phyloP scores from a whole-genome alignment of 1,284 basidiomycete genomes.

The Leccinum fallax region DNA sequence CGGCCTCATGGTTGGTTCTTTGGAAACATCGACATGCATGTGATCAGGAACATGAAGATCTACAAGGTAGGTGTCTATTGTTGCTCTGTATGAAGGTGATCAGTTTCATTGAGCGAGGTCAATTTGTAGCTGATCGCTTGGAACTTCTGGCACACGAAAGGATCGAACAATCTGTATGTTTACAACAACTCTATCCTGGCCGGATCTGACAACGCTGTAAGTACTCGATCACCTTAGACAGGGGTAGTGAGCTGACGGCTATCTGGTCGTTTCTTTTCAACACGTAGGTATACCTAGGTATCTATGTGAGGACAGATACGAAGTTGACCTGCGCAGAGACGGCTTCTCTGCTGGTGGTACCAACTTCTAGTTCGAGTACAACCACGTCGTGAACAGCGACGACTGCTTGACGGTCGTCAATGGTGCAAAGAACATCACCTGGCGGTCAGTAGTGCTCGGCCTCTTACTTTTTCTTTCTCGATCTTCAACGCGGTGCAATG shows the following conservation, averaged over 20 bases:
- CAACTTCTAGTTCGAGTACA: slow-evolving; percentile 57
- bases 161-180: slow-evolving; percentile 50
- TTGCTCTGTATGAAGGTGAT: not conserved
- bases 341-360: slow-evolving; percentile 46
- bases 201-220: slow-evolving; percentile 40
- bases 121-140: slow-evolving; percentile 52
- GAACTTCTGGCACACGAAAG: slow-evolving; percentile 53
- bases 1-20: too few relatives aligned
- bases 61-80: slow-evolving; percentile 48
- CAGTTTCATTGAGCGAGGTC: not conserved
- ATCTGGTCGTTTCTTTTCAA: slow-evolving; percentile 62
- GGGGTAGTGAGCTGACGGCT: not conserved
- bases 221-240: not conserved
- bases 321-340: not conserved
- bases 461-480: not conserved
- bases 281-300: slow-evolving; percentile 43
- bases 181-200: slow-evolving; percentile 59
- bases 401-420: slow-evolving; percentile 62
- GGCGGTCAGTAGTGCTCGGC: slow-evolving; percentile 40
- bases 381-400: slow-evolving; percentile 59
- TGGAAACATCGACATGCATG: slow-evolving; percentile 52
- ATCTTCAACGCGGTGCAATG: not conserved
- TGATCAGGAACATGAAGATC: slow-evolving; percentile 59
- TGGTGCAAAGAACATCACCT: slow-evolving; percentile 58
- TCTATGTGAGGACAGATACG: not conserved